Conservation (phyloP, 306 rosid genomes). For the Rosa chinensis region DNA sequence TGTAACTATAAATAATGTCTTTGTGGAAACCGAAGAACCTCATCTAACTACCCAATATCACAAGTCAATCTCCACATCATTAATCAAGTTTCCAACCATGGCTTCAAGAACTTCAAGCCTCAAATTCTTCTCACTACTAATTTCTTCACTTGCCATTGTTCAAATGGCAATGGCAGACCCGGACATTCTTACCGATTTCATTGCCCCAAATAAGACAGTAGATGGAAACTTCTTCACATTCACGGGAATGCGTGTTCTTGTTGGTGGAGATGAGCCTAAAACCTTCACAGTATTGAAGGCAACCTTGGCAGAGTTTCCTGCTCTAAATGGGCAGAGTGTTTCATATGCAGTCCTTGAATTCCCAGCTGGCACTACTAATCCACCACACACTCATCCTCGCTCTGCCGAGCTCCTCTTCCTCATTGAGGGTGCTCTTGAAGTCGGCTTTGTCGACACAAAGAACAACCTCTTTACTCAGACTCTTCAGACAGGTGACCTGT, state of each 20-base stretch:
- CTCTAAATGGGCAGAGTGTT: conserved; percentile 19
- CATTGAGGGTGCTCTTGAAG: no score
- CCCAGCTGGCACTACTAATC: conserved; percentile 6
- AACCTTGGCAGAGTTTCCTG: conserved; percentile 7
- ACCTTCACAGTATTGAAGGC: conserved; percentile 4
- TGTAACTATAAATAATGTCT: neutral
- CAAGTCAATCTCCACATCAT: neutral
- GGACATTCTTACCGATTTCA: conserved; percentile 40
- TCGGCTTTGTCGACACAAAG: no score
- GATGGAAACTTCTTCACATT: conserved; percentile 41
- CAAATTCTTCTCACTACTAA: conserved; percentile 26
- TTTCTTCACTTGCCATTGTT: conserved; percentile 21
- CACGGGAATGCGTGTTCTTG: conserved; percentile 2
- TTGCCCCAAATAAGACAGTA: conserved; percentile 13
- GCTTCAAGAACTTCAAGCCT: conserved; percentile 1
- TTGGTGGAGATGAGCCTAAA: neutral
- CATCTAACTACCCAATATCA: neutral
- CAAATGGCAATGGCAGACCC: conserved; percentile 39
- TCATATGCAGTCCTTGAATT: conserved; percentile 3
- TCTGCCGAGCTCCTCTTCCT: no score
- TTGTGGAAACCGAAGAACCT: neutral
- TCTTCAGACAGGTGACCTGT: no score
- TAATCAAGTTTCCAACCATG: conserved; percentile 4
- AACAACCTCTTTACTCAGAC: no score
- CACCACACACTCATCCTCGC: conserved; percentile 25